A percentile compares a stretch with the other conserved stretches of the same genome.
These are phyloP conservation scores for Colletotrichum paranaense DNA, from an alignment of 2,329 filamentous ascomycete species.

Conservation along the genomic window DNA sequence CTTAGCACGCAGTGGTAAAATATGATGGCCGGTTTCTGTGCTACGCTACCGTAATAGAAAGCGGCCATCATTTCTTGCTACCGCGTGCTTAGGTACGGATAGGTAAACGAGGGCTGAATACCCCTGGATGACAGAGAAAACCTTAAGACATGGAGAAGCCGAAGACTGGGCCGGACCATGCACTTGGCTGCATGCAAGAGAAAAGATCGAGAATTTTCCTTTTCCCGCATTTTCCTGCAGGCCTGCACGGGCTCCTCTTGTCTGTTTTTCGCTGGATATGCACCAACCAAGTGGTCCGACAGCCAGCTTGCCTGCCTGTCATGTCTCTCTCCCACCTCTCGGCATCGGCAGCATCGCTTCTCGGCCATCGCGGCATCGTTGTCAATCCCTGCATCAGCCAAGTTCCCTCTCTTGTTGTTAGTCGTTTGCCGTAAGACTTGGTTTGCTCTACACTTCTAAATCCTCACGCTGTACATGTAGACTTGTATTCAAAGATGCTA, in stretches of 20 bases:
- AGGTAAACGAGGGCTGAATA: neutral
- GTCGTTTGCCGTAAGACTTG: neutral
- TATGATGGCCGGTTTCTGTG: too few species aligned
- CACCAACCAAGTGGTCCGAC: too few species aligned
- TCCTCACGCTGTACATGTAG: neutral
- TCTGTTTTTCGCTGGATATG: too few species aligned
- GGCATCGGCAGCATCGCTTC: neutral
- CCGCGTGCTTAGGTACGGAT: too few species aligned
- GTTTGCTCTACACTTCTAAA: too few species aligned
- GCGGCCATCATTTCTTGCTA: too few species aligned
- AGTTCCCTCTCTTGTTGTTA: neutral
- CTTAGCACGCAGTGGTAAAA: too few species aligned
- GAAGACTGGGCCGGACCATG: slow-evolving; percentile 6
- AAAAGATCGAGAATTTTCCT: slow-evolving; percentile 1
- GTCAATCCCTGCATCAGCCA: neutral
- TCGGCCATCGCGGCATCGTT: slow-evolving; percentile 1
- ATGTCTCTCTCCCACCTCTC: neutral
- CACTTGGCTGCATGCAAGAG: slow-evolving; percentile 22
- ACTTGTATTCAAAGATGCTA: neutral
- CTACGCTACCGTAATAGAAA: too few species aligned
- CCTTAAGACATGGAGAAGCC: neutral
- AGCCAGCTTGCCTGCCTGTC: neutral
- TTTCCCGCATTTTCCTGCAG: neutral
- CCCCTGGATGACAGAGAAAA: too few species aligned
- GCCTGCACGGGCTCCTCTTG: neutral